phyloP scores from a whole-genome alignment of 345 rosid genomes.

The Pistacia vera region DNA sequence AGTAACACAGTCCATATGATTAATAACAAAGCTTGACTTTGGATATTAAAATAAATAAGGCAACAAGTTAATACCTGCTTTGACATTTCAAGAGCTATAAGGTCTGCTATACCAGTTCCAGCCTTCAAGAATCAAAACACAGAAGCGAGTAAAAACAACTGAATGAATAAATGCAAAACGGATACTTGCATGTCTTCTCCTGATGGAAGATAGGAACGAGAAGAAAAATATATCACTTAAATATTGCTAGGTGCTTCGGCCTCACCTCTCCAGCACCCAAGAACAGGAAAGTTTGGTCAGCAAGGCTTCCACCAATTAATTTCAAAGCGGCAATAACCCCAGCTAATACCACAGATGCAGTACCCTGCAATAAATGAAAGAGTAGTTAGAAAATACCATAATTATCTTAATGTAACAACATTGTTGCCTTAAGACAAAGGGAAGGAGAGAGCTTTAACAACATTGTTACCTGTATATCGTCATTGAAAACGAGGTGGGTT shows the following conservation, averaged over 20 bases:
- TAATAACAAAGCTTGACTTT: slow-evolving; percentile 21
- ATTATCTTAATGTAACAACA: background rate
- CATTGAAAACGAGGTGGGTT: slow-evolving; percentile 93
- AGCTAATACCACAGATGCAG: slow-evolving; percentile 92
- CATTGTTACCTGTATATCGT: slow-evolving; percentile 81
- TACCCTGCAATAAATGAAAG: slow-evolving; percentile 58
- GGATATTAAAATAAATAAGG: slow-evolving; percentile 5
- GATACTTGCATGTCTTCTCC: background rate
- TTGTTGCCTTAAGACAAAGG: background rate
- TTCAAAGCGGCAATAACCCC: slow-evolving; percentile 81
- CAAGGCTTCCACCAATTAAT: slow-evolving; percentile 64
- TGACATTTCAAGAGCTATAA: slow-evolving; percentile 89
- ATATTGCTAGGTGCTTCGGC: background rate
- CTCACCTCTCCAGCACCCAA: slow-evolving; percentile 98
- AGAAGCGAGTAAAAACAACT: background rate
- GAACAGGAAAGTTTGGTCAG: slow-evolving; percentile 85
- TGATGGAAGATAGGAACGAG: background rate
- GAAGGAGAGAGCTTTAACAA: background rate
- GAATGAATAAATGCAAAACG: slow-evolving; percentile 2
- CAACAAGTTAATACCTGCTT: slow-evolving; percentile 40
- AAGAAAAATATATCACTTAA: background rate
- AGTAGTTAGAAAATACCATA: background rate
- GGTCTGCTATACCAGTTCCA: slow-evolving; percentile 97
- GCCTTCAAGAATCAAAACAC: slow-evolving; percentile 52
- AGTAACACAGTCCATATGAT: slow-evolving; percentile 22